A percentile compares a stretch with the other conserved stretches of the same genome.
phyloP scores from a whole-genome alignment of 2,329 filamentous ascomycete genomes.

The Mollisia scopiformis region DNA sequence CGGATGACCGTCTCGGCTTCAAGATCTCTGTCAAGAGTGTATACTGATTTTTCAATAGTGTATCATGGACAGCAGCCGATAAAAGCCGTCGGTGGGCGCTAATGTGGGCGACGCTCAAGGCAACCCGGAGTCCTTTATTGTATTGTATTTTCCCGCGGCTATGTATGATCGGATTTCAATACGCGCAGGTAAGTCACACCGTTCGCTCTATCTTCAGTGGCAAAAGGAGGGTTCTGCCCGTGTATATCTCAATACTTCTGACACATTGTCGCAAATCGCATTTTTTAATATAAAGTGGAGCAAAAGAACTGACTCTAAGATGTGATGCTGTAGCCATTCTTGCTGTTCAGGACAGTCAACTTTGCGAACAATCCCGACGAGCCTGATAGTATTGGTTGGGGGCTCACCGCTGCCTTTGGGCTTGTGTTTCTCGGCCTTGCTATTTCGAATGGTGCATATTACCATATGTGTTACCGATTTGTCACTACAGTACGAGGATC shows the following conservation, averaged over 20 bases:
- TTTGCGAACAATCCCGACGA: constrained; percentile 25
- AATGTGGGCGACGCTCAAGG: constrained; percentile 27
- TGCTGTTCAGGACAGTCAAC: constrained; percentile 28
- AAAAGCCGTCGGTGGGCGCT: constrained; percentile 16
- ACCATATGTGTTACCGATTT: constrained; percentile 27
- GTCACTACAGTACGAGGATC: constrained; percentile 30
- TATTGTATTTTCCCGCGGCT: constrained; percentile 27
- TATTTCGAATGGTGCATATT: constrained; percentile 24
- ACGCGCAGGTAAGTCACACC: constrained; percentile 23
- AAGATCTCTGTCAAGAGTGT: too few relatives aligned
- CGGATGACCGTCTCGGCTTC: too few relatives aligned
- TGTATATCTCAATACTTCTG: neutral
- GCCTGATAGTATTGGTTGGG: constrained; percentile 31
- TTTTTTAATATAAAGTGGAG: neutral
- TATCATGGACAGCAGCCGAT: constrained; percentile 19
- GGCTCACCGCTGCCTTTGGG: constrained; percentile 35
- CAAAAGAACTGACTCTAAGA: neutral
- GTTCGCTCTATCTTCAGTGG: neutral
- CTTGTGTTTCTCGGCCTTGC: constrained; percentile 37
- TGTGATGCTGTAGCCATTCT: constrained; percentile 21
- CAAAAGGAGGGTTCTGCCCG: neutral
- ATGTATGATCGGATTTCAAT: constrained; percentile 29
- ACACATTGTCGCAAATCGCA: too few relatives aligned
- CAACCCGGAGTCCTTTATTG: constrained; percentile 21
- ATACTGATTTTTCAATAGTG: too few relatives aligned